These are phyloP conservation scores for Helichrysum umbraculigerum DNA, from an alignment of 129 eudicot genomes.

Conservation along the genomic window DNA sequence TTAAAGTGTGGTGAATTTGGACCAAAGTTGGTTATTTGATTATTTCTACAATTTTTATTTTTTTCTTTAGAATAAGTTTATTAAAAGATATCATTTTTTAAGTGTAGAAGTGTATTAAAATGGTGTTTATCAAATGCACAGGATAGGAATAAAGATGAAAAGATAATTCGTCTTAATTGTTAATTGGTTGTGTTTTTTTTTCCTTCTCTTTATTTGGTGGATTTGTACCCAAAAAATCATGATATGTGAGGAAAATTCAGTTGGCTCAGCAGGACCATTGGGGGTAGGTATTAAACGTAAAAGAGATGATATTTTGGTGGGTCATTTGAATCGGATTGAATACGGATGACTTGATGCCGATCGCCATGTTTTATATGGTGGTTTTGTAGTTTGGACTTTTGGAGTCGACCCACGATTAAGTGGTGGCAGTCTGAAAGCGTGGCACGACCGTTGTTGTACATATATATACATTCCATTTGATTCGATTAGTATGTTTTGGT, in stretches of 20 bases:
- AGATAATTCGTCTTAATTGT: neutral
- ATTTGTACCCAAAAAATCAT: neutral
- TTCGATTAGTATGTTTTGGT: neutral
- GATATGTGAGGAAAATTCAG: neutral
- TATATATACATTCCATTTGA: neutral
- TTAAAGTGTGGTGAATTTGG: neutral
- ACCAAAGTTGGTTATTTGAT: no score
- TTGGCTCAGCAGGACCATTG: constrained; percentile 9
- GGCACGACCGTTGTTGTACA: constrained; percentile 15
- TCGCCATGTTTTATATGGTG: constrained; percentile 20
- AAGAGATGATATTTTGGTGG: constrained; percentile 30
- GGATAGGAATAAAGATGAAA: neutral
- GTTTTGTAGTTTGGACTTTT: constrained; percentile 26
- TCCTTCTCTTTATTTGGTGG: neutral
- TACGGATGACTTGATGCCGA: neutral
- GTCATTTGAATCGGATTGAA: constrained; percentile 18
- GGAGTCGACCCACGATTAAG: constrained; percentile 17
- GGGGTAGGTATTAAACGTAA: constrained; percentile 24
- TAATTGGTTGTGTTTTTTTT: neutral
- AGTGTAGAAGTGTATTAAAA: no score
- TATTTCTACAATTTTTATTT: no score
- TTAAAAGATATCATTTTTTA: no score
- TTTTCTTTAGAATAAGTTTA: no score
- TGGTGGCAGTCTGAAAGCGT: constrained; percentile 33
- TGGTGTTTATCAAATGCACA: no score